Evolutionary conservation across 371 early-diverging fungal genomes (phyloP).

Genomic region (Lichtheimia hyalospora): DNA sequence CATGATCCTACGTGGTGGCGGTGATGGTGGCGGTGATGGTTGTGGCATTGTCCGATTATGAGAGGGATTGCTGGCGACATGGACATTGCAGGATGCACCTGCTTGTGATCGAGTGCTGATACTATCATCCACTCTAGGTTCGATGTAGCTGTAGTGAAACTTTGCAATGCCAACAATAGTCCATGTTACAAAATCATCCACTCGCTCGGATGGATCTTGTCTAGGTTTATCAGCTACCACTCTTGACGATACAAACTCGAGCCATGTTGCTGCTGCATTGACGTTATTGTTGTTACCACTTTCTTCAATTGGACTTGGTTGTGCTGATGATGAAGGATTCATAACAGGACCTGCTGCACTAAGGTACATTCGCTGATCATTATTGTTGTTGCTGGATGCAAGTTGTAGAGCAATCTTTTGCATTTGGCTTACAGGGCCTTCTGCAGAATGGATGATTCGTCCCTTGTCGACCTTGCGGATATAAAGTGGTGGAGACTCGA

Average conservation of each 20-base stretch:
- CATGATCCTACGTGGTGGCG: slow-evolving; percentile 32
- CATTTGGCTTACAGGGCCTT: slow-evolving; percentile 83
- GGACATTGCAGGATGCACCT: neutral
- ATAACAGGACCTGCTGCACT: slow-evolving; percentile 19
- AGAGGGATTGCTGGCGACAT: neutral
- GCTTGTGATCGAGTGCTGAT: neutral
- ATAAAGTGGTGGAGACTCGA: slow-evolving; percentile 70
- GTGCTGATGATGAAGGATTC: neutral
- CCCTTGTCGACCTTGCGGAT: slow-evolving; percentile 83
- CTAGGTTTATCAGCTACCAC: slow-evolving; percentile 4
- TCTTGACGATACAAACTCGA: slow-evolving; percentile 28
- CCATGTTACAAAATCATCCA: slow-evolving; percentile 84
- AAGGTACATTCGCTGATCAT: slow-evolving; percentile 32
- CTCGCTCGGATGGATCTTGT: slow-evolving; percentile 15
- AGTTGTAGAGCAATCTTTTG: slow-evolving; percentile 83
- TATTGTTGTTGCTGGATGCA: slow-evolving; percentile 11
- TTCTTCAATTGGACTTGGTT: neutral
- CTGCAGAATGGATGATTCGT: slow-evolving; percentile 58
- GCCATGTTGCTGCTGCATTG: slow-evolving; percentile 27
- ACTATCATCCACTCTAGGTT: neutral
- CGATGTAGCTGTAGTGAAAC: slow-evolving; percentile 44
- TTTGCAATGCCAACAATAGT: slow-evolving; percentile 74
- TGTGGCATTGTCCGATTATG: neutral
- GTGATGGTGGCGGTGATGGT: slow-evolving; percentile 35
- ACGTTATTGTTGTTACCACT: neutral